Conservation (phyloP, 106 monocot species). For the Platanthera guangdongensis region DNA sequence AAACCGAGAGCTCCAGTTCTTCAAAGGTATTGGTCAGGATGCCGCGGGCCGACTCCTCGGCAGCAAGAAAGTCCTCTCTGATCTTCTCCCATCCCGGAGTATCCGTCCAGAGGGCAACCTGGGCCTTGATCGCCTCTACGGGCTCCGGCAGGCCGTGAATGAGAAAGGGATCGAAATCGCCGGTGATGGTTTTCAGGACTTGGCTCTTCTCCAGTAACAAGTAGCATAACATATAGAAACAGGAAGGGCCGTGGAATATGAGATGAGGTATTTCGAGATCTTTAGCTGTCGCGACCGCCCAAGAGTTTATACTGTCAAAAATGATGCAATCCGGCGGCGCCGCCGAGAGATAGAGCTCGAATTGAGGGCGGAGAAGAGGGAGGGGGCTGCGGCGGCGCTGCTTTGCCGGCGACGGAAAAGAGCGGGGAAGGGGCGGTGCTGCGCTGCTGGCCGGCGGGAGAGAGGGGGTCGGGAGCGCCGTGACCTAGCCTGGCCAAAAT, state of each 20-base stretch:
- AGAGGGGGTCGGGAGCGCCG: too few relatives aligned
- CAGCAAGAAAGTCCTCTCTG: not conserved
- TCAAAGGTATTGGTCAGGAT: slow-evolving; percentile 26
- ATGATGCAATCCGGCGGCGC: slow-evolving; percentile 32
- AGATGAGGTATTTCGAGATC: slow-evolving; percentile 22
- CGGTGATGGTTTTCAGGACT: slow-evolving; percentile 5
- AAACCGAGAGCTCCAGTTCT: slow-evolving; percentile 13
- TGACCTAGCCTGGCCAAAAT: too few relatives aligned
- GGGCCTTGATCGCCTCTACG: slow-evolving; percentile 23
- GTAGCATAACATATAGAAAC: slow-evolving; percentile 17
- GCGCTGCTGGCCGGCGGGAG: too few relatives aligned
- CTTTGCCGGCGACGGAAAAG: too few relatives aligned
- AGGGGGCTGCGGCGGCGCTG: too few relatives aligned
- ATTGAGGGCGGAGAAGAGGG: slow-evolving; percentile 2
- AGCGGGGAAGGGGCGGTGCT: too few relatives aligned
- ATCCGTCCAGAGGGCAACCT: not conserved
- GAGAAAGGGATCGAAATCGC: slow-evolving; percentile 15
- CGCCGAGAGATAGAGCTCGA: slow-evolving; percentile 14
- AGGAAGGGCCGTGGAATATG: slow-evolving; percentile 23
- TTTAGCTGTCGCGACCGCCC: slow-evolving; percentile 18
- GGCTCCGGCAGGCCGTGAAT: slow-evolving; percentile 40
- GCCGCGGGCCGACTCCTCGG: slow-evolving; percentile 13
- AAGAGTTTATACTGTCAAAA: slow-evolving; percentile 27
- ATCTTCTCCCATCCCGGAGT: not conserved
- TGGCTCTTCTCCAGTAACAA: slow-evolving; percentile 6